Base-by-base conservation (phyloP, 2,329 filamentous ascomycete genomes). In the Ilyonectria mors-panacis region DNA sequence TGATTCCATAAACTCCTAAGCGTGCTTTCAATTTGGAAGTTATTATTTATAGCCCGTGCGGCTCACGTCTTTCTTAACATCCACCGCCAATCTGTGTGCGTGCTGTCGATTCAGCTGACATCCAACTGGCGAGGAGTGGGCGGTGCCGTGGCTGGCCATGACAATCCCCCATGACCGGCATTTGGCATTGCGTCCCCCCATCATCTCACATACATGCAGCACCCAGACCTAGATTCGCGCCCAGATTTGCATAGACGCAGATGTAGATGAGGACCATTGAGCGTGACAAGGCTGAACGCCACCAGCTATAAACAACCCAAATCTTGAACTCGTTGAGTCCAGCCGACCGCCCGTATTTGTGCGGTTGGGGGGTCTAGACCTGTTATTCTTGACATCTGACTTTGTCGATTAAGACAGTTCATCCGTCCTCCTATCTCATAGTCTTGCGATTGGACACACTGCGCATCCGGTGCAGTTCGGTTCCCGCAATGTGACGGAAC, bases 31-130 rank as follows among this genome's bases (percentile, higher is more conserved):
- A 63, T 45, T 50, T 37, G 51, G 44, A 13, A 55, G 10, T 15
- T 28, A 30, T 48, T 65, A 60, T 66, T 61, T 57, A 44, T 66
- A 62, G 63, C 23, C 51, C 1, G 47, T 35, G 35, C 6, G 44
- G 30, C 17, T 59, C 33, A 21, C 33, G 8, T 10, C 4, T 28
- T 30, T 37, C 33, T 62, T 15, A n/a, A 9, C 26, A 19, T n/a
- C 26, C 45, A n/a, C 19, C 42, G 10, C 21, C 42, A 30, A 17
- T n/a, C 44, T 48, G 17, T 53, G 45, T 39, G 39, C 26, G 50
- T 42, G 39, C 39, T 42, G 39, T 42, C 39, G n/a, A 42, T n/a
- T 17, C 39, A 42, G 39, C 39, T 42, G 39, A 42, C 39, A 17
- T 39, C 37, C 26, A 42, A n/a, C 47, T 17, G 33, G 50, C 6